Base-by-base conservation (phyloP, 2,329 filamentous ascomycete genomes). In the Arthrinium puccinioides region DNA sequence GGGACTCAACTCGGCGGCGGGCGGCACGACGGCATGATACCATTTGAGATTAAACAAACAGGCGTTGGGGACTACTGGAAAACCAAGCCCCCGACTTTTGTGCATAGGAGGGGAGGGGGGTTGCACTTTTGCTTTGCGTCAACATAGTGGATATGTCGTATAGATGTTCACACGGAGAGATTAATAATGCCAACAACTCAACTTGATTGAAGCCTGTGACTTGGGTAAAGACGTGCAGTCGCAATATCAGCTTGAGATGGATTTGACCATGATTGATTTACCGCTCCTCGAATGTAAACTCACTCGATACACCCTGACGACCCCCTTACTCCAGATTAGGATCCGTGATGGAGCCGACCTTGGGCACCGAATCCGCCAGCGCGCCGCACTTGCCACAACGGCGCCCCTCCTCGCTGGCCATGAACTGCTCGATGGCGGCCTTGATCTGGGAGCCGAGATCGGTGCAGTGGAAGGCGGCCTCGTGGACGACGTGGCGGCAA, bases 391-490 rank as follows among this genome's bases (percentile, higher is more conserved):
- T 72, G 48, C 70, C 69, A 62, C 92, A 98, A 41, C 65, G 88
- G 58, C 90, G 77, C 61, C 75, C 77, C 42, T 76, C 69, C 39
- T 79, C 72, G 45, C 33, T 47, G 2, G 59, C 72, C 61, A 80
- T 83, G 61, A 97, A 97, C 15, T 69, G 72, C 61, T 94, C 79
- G 25, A 97, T 90, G 7, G 86, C 89, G 36, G 77, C 77, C 70
- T 96, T 97, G 56, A 98, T 90, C 76, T 97, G 92, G 18, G 84
- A 90, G 15, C 90, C 90, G 45, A 97, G 64, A 65, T 97, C 84
- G 23, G 82, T 89, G 60, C 88, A 94, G 59, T 92, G 79, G 55
- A 98, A 97, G 9, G 74, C 69, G 29, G 81, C 84, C 69, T 97
- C 89, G 63, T 94, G 83, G 6, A 97, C 89, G 45, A 89, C 62